phyloP scores from a whole-genome alignment of 2,329 filamentous ascomycete genomes.

The Venturia asperata region DNA sequence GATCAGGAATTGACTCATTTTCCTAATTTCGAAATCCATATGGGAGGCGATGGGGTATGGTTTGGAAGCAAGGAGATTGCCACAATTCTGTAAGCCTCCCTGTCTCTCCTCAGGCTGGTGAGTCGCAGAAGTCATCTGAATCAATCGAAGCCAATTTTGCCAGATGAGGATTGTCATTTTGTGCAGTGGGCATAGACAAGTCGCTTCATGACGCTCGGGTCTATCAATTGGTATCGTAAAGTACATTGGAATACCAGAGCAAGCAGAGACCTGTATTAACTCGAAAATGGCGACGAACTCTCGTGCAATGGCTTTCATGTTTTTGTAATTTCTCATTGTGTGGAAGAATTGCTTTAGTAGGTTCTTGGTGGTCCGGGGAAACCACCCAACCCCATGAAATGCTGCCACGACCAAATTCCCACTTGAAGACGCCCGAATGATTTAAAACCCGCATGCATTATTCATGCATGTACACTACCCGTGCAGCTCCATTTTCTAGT shows the following conservation, averaged over 20 bases:
- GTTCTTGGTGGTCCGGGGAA: neutral
- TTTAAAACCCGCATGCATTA: neutral
- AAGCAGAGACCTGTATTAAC: neutral
- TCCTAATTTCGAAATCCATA: no score
- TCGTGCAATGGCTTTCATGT: conserved; percentile 9
- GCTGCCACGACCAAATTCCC: conserved; percentile 14
- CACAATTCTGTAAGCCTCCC: no score
- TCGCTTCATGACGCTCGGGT: neutral
- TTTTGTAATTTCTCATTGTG: conserved; percentile 5
- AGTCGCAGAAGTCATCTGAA: neutral
- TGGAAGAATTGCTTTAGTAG: conserved; percentile 15
- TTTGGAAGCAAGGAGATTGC: no score
- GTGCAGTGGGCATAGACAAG: neutral
- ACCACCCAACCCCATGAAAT: conserved; percentile 11
- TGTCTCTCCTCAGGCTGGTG: no score
- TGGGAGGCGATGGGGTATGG: no score
- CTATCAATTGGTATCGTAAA: conserved; percentile 14
- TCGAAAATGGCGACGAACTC: neutral
- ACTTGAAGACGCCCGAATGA: conserved; percentile 15
- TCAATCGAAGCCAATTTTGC: neutral
- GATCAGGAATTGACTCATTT: no score
- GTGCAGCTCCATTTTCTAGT: conserved; percentile 52
- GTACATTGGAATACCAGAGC: conserved; percentile 8
- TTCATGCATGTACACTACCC: conserved; percentile 6
- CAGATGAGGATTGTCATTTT: neutral